Evolutionary conservation across 2,329 filamentous ascomycete genomes (phyloP), one percentile per base, ranked within the genome.

Genomic region (Epichloe amarillans): DNA sequence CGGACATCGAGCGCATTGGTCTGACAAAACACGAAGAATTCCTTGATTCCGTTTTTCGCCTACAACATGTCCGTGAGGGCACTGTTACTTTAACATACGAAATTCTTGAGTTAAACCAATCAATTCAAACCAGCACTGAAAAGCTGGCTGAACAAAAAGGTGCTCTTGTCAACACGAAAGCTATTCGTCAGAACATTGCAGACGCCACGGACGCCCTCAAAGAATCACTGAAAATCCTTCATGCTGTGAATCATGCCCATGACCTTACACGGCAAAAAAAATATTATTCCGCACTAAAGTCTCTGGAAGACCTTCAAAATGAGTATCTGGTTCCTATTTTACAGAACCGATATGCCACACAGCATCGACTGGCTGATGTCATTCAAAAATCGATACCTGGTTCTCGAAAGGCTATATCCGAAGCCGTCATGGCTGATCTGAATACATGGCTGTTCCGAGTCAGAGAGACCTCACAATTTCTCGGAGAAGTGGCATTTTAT

Each of bases 21-120:
- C 83, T 95, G 61, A 91, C 87, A 11, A 95, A 96, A 61, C 93
- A 98, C 62, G 91, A 97, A 63, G 93, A 96, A 62, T 98, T 98
- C 62, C 84, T 97, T 36, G 82, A 80, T 56, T 96, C 91, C 0
- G 89, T 98, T 58, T 94, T 93, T 61, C 88, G 94, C 63, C 79
- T 98, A n/a, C 86, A 97, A 59, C 80, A 82, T 53, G 89, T 97
- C 48, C 84, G 91, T 50, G 88, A 96, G 66, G 89, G 88, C 40
- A 97, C 91, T 0, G 88, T 95, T 40, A 76, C 80, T 44, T 72
- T 98, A 61, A 97, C 91, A 1, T 80, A 84, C 39, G 91, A 98
- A 66, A 97, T 98, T 52, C 72, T 98, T 55, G 81, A 88, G 58
- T 76, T 98, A 52, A 97, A 95, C 62, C 86, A 95, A 65, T 94